Evolutionary conservation across 306 rosid species (phyloP).

Genomic region (Cucurbita maxima): DNA sequence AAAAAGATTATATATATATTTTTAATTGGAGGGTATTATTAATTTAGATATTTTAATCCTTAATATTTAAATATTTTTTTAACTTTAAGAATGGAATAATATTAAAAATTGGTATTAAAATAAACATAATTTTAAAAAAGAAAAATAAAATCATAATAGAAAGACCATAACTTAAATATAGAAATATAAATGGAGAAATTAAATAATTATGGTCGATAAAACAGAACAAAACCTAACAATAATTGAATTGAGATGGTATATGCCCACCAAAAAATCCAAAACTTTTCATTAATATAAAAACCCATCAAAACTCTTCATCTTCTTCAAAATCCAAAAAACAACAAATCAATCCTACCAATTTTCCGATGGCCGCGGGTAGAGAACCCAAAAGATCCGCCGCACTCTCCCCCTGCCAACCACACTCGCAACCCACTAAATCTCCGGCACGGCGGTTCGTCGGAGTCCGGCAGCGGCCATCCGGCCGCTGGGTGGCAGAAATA

Average conservation of each 20-base stretch:
- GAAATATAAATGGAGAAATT: no score
- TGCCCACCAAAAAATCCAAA: slow-evolving; percentile 4
- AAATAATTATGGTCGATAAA: neutral
- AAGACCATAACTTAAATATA: no score
- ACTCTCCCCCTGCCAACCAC: neutral
- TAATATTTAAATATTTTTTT: no score
- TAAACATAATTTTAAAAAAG: no score
- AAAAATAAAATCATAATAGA: no score
- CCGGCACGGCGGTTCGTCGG: slow-evolving; percentile 49
- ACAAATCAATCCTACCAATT: neutral
- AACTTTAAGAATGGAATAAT: no score
- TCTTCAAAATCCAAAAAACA: neutral
- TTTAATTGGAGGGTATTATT: no score
- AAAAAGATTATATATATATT: no score
- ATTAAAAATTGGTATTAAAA: no score
- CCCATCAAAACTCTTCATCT: slow-evolving; percentile 14
- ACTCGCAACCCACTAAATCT: slow-evolving; percentile 14
- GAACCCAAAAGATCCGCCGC: slow-evolving; percentile 22
- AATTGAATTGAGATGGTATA: slow-evolving; percentile 22
- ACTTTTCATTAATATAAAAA: neutral
- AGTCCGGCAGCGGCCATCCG: slow-evolving; percentile 79
- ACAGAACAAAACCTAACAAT: slow-evolving; percentile 14
- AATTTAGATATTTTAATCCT: no score
- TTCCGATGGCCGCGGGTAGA: slow-evolving; percentile 38
- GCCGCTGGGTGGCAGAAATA: slow-evolving; percentile 93